A percentile compares a stretch with the other conserved stretches of the same genome.
These are phyloP conservation scores for Acorus gramineus DNA, from an alignment of 106 monocot species.

Conservation along the genomic window DNA sequence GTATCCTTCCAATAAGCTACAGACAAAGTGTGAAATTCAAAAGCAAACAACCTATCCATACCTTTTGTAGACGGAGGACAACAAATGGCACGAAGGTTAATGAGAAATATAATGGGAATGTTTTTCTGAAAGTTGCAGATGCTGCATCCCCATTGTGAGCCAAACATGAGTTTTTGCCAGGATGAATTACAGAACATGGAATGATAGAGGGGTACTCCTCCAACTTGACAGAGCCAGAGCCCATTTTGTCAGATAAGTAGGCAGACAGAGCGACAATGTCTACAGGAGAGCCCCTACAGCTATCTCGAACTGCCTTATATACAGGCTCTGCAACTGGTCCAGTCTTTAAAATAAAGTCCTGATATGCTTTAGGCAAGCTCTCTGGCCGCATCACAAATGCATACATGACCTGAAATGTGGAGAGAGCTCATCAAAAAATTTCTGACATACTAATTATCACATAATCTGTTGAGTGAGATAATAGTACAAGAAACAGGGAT, in stretches of 20 bases:
- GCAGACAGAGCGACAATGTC: slow-evolving; percentile 62
- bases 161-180: slow-evolving; percentile 61
- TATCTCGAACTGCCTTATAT: slow-evolving; percentile 89
- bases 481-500: no score
- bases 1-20: neutral
- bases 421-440: no score
- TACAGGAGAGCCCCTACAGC: slow-evolving; percentile 66
- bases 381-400: slow-evolving; percentile 98
- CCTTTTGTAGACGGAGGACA: slow-evolving; percentile 94
- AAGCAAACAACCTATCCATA: slow-evolving; percentile 15
- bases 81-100: slow-evolving; percentile 95
- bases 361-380: slow-evolving; percentile 92
- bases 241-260: slow-evolving; percentile 55
- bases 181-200: slow-evolving; percentile 94
- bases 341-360: slow-evolving; percentile 97
- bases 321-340: slow-evolving; percentile 91
- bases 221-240: slow-evolving; percentile 31
- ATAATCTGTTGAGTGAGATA: neutral
- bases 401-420: slow-evolving; percentile 82
- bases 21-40: neutral
- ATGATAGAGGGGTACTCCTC: slow-evolving; percentile 59
- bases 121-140: slow-evolving; percentile 80
- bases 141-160: slow-evolving; percentile 54
- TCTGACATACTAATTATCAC: neutral
- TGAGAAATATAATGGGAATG: slow-evolving; percentile 98